Evolutionary conservation across 495 filamentous ascomycete genomes (phyloP).

Genomic region (Lophium mytilinum): DNA sequence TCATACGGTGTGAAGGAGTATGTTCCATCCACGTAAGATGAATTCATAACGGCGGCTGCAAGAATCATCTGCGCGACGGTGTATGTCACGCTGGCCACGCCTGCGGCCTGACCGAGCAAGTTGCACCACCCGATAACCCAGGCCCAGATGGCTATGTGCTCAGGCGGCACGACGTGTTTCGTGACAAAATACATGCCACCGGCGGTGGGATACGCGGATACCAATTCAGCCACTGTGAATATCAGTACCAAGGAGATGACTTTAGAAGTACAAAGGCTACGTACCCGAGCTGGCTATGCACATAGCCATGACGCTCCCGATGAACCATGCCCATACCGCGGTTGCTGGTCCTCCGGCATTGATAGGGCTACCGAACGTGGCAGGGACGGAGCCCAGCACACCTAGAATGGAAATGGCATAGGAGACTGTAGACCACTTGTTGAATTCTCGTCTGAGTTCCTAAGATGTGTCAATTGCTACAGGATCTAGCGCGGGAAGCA

Average conservation of each 20-base stretch:
- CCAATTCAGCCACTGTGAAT: conserved; percentile 41
- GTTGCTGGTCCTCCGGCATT: conserved; percentile 61
- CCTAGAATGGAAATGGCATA: conserved; percentile 68
- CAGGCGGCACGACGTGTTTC: conserved; percentile 35
- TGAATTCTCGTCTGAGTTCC: conserved; percentile 61
- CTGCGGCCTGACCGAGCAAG: conserved; percentile 56
- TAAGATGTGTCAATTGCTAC: conserved; percentile 9
- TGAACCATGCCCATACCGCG: conserved; percentile 64
- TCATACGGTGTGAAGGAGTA: conserved; percentile 41
- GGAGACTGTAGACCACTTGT: conserved; percentile 65
- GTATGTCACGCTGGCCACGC: conserved; percentile 59
- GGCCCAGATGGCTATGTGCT: conserved; percentile 41
- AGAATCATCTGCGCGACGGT: conserved; percentile 60
- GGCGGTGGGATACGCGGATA: conserved; percentile 46
- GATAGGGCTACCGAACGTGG: conserved; percentile 56
- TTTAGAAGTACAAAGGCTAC: neutral
- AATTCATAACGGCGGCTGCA: conserved; percentile 55
- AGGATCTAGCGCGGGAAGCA: neutral
- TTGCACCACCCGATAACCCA: conserved; percentile 61
- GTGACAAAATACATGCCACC: conserved; percentile 46
- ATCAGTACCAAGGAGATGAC: neutral
- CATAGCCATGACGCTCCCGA: conserved; percentile 60
- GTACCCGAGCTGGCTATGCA: conserved; percentile 55
- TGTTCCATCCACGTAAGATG: conserved; percentile 34
- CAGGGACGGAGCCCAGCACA: conserved; percentile 61